Percentiles rank a stretch among this genome's conserved stretches.
These are phyloP conservation scores for Dactylellina parvicollis DNA, from an alignment of 2,329 filamentous ascomycete genomes.

Conservation along the genomic window DNA sequence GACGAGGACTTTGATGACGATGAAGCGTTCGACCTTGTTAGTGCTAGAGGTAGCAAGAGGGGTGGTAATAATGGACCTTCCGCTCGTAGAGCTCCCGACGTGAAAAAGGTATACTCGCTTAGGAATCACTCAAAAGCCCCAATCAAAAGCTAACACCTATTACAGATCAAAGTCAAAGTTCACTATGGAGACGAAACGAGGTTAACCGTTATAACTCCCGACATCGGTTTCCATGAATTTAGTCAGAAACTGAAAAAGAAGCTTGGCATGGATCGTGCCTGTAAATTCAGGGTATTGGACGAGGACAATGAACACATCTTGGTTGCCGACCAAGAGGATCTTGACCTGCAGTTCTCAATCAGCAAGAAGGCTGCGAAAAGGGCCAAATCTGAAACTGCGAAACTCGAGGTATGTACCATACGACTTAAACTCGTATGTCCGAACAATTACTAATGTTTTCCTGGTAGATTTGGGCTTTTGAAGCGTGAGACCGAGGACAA, in stretches of 20 bases:
- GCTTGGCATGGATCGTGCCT: slow-evolving; percentile 78
- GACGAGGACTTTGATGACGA: slow-evolving; percentile 75
- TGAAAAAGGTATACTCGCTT: slow-evolving; percentile 55
- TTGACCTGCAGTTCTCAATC: slow-evolving; percentile 83
- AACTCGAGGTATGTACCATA: slow-evolving; percentile 82
- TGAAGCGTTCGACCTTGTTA: slow-evolving; percentile 82
- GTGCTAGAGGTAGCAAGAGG: slow-evolving; percentile 65
- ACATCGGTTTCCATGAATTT: slow-evolving; percentile 79
- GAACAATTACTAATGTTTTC: slow-evolving; percentile 1
- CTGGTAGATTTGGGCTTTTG: slow-evolving; percentile 45
- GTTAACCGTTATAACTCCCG: slow-evolving; percentile 84
- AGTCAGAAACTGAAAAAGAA: slow-evolving; percentile 84
- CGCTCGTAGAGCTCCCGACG: slow-evolving; percentile 57
- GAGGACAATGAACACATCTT: slow-evolving; percentile 95
- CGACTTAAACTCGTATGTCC: neutral
- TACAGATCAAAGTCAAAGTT: slow-evolving; percentile 87
- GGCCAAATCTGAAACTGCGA: slow-evolving; percentile 82
- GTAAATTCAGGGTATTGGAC: slow-evolving; percentile 89
- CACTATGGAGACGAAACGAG: slow-evolving; percentile 84
- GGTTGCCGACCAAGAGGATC: slow-evolving; percentile 93
- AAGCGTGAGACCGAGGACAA: slow-evolving; percentile 15
- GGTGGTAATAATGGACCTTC: slow-evolving; percentile 60
- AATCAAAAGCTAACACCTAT: slow-evolving; percentile 5
- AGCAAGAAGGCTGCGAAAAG: slow-evolving; percentile 75
- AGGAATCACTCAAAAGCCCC: neutral